Percentiles rank a stretch among this genome's conserved stretches.
These are phyloP conservation scores for Talaromyces sp. DNA, from an alignment of 2,329 filamentous ascomycete genomes.

Conservation along the genomic window DNA sequence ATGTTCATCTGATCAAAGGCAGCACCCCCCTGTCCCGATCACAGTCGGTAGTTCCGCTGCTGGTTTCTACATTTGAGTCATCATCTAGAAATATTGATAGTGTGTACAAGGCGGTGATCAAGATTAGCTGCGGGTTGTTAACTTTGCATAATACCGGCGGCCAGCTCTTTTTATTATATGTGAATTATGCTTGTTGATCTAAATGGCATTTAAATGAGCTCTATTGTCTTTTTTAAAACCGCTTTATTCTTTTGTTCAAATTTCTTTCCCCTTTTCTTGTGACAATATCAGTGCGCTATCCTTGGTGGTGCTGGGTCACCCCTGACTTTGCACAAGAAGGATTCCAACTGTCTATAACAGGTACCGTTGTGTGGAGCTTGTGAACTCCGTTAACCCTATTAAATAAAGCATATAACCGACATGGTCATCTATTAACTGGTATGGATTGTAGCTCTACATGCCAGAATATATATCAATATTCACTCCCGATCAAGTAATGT, in stretches of 20 bases:
- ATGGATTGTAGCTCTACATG: background rate
- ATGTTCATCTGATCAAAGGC: background rate
- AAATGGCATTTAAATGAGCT: too few relatives aligned
- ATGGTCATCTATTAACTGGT: background rate
- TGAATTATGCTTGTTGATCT: background rate
- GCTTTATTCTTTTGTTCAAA: background rate
- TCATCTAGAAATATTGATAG: background rate
- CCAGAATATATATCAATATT: background rate
- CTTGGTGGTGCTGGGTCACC: background rate
- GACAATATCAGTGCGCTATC: background rate
- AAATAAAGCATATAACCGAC: background rate
- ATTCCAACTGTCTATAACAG: background rate
- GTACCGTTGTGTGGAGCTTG: background rate
- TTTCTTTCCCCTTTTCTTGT: background rate
- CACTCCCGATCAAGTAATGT: background rate
- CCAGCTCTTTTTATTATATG: background rate
- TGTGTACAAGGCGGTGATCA: background rate
- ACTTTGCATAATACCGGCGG: background rate
- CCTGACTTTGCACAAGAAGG: background rate
- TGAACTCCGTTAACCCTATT: background rate
- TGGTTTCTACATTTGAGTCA: background rate
- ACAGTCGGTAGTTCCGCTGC: background rate
- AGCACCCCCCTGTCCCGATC: background rate
- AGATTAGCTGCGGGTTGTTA: background rate
- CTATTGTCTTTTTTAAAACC: constrained; percentile 1